Conservation (phyloP, 495 filamentous ascomycete species). For the Penicillium canariense region DNA sequence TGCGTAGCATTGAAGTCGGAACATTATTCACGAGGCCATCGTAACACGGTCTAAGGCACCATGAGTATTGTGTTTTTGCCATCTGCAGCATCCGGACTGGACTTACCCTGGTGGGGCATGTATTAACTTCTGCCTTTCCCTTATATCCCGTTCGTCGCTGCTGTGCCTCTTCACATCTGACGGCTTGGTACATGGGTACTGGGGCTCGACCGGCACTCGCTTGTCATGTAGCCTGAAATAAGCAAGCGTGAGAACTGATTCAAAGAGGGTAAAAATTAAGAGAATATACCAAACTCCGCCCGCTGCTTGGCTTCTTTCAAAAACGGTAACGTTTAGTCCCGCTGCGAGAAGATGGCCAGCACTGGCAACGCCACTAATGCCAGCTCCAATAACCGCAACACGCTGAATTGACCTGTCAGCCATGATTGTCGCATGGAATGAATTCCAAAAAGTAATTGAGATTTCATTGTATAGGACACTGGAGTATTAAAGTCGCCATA, state of each 20-base stretch:
- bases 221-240: slow-evolving; percentile 55
- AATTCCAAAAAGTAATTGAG: not conserved
- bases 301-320: slow-evolving; percentile 56
- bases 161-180: slow-evolving; percentile 31
- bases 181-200: slow-evolving; percentile 53
- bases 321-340: slow-evolving; percentile 61
- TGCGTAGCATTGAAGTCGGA: slow-evolving; percentile 57
- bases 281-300: slow-evolving; percentile 60
- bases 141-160: slow-evolving; percentile 21
- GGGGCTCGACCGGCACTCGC: slow-evolving; percentile 52
- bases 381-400: slow-evolving; percentile 68
- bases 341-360: slow-evolving; percentile 59
- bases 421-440: slow-evolving; percentile 18
- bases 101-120: slow-evolving; percentile 53
- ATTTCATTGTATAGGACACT: too few relatives aligned
- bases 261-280: not conserved
- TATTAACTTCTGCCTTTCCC: slow-evolving; percentile 27
- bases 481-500: not conserved
- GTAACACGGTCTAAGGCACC: slow-evolving; percentile 50
- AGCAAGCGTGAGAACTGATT: not conserved
- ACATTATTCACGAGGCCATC: slow-evolving; percentile 64
- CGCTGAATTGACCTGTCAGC: slow-evolving; percentile 24
- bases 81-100: not conserved
- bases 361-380: slow-evolving; percentile 63
- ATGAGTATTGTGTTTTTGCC: not conserved